A percentile compares a stretch with the other conserved stretches of the same genome.
These are phyloP conservation scores for Hericium erinaceus DNA, from an alignment of 768 basidiomycete species.

Conservation along the genomic window DNA sequence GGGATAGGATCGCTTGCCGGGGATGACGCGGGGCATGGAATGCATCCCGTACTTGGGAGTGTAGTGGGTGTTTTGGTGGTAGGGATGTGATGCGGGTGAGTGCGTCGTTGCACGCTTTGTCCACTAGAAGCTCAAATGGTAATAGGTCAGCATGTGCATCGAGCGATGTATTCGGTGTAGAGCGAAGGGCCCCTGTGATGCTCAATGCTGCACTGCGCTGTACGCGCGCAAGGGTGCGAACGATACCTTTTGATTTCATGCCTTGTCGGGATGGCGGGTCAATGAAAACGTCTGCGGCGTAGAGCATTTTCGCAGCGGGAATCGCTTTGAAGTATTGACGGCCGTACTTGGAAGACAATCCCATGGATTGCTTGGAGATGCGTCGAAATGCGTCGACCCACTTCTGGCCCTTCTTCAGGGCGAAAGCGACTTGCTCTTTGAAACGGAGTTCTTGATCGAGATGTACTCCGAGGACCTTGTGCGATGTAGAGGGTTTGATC, in stretches of 20 bases:
- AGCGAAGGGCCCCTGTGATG: neutral
- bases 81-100: neutral
- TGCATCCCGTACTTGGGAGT: neutral
- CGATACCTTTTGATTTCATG: neutral
- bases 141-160: neutral
- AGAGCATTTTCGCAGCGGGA: slow-evolving; percentile 23
- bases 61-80: neutral
- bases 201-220: neutral
- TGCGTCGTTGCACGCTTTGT: neutral
- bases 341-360: slow-evolving; percentile 11
- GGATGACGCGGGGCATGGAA: neutral
- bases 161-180: neutral
- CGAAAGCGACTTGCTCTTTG: slow-evolving; percentile 11
- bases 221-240: neutral
- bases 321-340: slow-evolving; percentile 20
- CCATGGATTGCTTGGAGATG: slow-evolving; percentile 15
- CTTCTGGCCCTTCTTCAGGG: slow-evolving; percentile 16
- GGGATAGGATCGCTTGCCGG: neutral
- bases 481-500: slow-evolving; percentile 12
- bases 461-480: slow-evolving; percentile 24
- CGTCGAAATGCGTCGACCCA: slow-evolving; percentile 16
- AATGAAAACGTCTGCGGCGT: slow-evolving; percentile 3
- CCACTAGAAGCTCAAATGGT: neutral
- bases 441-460: slow-evolving; percentile 23
- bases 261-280: neutral